phyloP scores from a whole-genome alignment of 352 stramenopile species.

The Albugo candida region DNA sequence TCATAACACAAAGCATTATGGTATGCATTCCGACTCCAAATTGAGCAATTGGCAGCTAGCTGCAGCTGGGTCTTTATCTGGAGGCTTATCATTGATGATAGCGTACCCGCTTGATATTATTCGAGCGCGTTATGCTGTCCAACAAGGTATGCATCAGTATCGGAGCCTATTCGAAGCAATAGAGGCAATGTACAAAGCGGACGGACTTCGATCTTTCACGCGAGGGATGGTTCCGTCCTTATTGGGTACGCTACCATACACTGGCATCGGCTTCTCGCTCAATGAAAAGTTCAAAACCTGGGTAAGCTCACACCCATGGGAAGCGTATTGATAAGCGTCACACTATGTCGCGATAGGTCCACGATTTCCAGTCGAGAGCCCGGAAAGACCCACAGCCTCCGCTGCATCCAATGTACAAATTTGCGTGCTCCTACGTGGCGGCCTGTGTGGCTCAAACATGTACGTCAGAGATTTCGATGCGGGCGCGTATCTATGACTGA shows the following conservation, averaged over 20 bases:
- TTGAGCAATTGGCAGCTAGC: conserved; percentile 62
- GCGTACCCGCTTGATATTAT: conserved; percentile 73
- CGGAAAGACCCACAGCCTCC: conserved; percentile 9
- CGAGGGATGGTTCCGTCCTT: conserved; percentile 54
- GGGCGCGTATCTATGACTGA: background rate
- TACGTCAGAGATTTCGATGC: conserved; percentile 13
- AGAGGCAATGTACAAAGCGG: conserved; percentile 50
- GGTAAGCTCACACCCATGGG: conserved; percentile 12
- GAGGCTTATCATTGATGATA: conserved; percentile 43
- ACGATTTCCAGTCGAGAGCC: background rate
- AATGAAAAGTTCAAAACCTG: conserved; percentile 73
- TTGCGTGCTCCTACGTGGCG: conserved; percentile 67
- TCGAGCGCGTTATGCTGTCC: conserved; percentile 68
- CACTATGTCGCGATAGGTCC: conserved; percentile 1
- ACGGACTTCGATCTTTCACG: conserved; percentile 43
- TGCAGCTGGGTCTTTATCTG: conserved; percentile 44
- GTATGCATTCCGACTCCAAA: conserved; percentile 21
- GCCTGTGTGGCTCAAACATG: conserved; percentile 70
- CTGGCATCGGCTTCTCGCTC: conserved; percentile 64
- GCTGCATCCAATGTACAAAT: conserved; percentile 60
- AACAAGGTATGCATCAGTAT: conserved; percentile 64
- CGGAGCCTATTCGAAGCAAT: conserved; percentile 48
- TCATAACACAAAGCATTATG: conserved; percentile 34
- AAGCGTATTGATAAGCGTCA: background rate
- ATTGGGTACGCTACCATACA: conserved; percentile 70